Evolutionary conservation across 2,329 filamentous ascomycete species (phyloP).

Genomic region (Fusarium chlamydosporum): DNA sequence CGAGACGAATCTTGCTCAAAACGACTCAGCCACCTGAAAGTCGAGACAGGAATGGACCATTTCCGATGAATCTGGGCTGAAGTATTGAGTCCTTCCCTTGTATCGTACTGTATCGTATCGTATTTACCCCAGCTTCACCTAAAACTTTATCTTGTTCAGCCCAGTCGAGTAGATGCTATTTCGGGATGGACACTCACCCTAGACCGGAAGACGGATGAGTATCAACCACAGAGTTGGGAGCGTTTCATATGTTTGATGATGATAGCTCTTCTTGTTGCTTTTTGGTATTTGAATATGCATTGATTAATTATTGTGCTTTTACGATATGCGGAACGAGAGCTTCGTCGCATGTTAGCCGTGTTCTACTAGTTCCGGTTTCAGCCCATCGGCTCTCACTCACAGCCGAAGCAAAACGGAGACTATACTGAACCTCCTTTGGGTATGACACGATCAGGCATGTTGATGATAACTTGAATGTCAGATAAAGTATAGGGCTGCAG

Average conservation of each 20-base stretch:
- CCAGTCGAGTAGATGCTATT: not conserved
- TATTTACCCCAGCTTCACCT: conserved; percentile 3
- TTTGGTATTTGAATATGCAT: not conserved
- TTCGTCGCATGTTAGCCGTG: accelerated
- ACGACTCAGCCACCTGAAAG: conserved; percentile 26
- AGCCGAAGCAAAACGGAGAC: too few species aligned
- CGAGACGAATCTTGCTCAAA: conserved; percentile 47
- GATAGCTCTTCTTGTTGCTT: not conserved
- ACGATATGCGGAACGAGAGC: not conserved
- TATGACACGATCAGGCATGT: not conserved
- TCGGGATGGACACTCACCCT: not conserved
- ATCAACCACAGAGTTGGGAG: not conserved
- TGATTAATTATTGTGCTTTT: not conserved
- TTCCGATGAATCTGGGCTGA: not conserved
- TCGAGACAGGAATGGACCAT: not conserved
- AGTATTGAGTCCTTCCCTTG: not conserved
- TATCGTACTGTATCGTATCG: too few species aligned
- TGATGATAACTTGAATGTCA: not conserved
- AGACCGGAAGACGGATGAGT: not conserved
- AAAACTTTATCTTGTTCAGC: conserved; percentile 6
- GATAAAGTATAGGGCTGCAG: not conserved
- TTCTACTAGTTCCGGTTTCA: not conserved
- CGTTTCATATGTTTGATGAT: not conserved
- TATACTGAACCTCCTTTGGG: too few species aligned
- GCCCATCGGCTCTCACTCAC: too few species aligned